Conservation (phyloP, 345 rosid species). For the Physaria fendleri region DNA sequence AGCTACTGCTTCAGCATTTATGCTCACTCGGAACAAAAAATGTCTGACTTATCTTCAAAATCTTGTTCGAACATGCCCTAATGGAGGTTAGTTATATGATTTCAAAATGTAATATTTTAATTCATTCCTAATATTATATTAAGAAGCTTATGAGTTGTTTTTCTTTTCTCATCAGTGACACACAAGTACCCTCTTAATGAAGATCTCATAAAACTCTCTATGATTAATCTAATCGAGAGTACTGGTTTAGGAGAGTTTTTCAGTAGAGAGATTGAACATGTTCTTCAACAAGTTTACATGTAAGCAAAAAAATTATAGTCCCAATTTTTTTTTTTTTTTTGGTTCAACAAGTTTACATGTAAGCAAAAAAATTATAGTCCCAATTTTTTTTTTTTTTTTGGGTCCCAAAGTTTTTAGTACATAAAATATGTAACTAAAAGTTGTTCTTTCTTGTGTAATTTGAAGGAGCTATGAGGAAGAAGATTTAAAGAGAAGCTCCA, state of each 20-base stretch:
- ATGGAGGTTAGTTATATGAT: conserved; percentile 37
- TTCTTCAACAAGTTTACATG: conserved; percentile 41
- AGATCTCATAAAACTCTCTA: conserved; percentile 43
- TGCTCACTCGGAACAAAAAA: conserved; percentile 41
- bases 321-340: background rate
- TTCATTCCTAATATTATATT: background rate
- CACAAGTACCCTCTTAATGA: conserved; percentile 43
- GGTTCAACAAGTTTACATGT: too few species aligned
- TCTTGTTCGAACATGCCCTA: conserved; percentile 29
- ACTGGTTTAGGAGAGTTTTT: conserved; percentile 52
- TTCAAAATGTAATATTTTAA: background rate
- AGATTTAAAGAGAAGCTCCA: background rate
- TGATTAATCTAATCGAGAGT: conserved; percentile 42
- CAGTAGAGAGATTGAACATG: conserved; percentile 33
- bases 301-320: background rate
- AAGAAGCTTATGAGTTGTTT: background rate
- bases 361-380: background rate
- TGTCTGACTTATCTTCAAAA: conserved; percentile 44
- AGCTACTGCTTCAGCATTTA: conserved; percentile 56
- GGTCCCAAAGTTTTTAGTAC: too few species aligned
- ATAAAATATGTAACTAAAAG: background rate
- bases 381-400: background rate
- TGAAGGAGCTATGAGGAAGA: conserved; percentile 32
- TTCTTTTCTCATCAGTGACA: conserved; percentile 42
- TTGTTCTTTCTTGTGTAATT: too few species aligned